Conservation (phyloP, 257 asterid species). For the Penstemon newberryi region DNA sequence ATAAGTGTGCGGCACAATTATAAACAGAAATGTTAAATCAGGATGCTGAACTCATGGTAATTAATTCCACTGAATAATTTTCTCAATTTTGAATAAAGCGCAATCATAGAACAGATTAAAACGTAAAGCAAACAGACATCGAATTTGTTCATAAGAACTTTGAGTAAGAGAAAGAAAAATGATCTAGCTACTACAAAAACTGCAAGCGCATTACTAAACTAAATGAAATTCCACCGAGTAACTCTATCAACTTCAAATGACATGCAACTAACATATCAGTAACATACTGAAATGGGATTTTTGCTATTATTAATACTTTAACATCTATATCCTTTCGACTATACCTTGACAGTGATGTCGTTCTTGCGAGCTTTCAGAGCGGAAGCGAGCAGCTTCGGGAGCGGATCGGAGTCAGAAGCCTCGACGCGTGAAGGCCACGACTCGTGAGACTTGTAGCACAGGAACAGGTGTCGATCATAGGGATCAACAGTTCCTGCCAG, state of each 20-base stretch:
- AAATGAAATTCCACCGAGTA: no score
- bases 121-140: no score
- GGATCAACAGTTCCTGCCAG: conserved; percentile 68
- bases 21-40: background rate
- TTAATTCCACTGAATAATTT: no score
- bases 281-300: background rate
- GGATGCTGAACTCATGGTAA: background rate
- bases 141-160: no score
- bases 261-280: no score
- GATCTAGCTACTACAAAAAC: background rate
- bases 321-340: no score
- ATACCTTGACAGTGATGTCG: conserved; percentile 63
- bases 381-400: conserved; percentile 68
- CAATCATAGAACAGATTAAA: no score
- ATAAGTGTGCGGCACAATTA: no score
- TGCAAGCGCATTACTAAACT: no score
- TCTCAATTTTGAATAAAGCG: no score
- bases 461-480: conserved; percentile 86
- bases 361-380: conserved; percentile 69
- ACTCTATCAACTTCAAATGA: no score
- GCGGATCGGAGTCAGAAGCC: conserved; percentile 74
- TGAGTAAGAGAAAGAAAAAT: no score
- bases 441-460: conserved; percentile 80
- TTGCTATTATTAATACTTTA: background rate
- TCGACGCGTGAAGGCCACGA: conserved; percentile 87